Evolutionary conservation across 2,329 filamentous ascomycete genomes (phyloP).

Genomic region (Fragosphaeria purpurea): DNA sequence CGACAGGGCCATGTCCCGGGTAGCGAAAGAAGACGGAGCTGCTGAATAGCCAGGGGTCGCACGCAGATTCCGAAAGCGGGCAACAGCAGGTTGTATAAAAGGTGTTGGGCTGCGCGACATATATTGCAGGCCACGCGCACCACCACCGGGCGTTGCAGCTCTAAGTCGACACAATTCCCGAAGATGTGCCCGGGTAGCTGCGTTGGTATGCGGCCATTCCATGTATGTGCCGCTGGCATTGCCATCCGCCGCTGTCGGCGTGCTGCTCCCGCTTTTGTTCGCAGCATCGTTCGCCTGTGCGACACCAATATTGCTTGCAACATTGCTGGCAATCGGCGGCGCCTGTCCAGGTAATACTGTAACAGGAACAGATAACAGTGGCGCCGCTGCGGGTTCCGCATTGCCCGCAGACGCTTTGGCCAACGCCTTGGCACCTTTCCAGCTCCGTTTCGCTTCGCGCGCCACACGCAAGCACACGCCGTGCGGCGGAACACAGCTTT

Average conservation of each 20-base stretch:
- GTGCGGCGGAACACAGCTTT: slow-evolving; percentile 53
- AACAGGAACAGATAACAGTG: no score
- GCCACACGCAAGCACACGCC: slow-evolving; percentile 56
- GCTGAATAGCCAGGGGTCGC: slow-evolving; percentile 26
- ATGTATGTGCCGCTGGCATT: slow-evolving; percentile 35
- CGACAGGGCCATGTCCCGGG: slow-evolving; percentile 53
- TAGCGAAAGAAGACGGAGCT: slow-evolving; percentile 42
- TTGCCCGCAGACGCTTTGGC: slow-evolving; percentile 9
- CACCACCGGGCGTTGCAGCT: slow-evolving; percentile 30
- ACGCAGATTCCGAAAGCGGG: slow-evolving; percentile 37
- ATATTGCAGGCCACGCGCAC: slow-evolving; percentile 33
- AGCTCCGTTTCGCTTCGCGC: slow-evolving; percentile 55
- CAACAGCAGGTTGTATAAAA: slow-evolving; percentile 37
- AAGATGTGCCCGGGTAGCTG: slow-evolving; percentile 51
- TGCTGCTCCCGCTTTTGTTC: slow-evolving; percentile 42
- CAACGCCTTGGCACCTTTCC: slow-evolving; percentile 48
- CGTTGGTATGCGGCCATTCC: slow-evolving; percentile 54
- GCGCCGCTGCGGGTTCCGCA: not conserved
- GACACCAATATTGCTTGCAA: not conserved
- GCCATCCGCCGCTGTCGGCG: slow-evolving; percentile 37
- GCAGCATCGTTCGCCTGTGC: slow-evolving; percentile 15
- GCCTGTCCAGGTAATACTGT: no score
- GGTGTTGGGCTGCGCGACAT: slow-evolving; percentile 46
- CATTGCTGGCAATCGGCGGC: no score
- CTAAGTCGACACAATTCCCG: slow-evolving; percentile 52